These are phyloP conservation scores for Terfezia claveryi DNA, from an alignment of 495 filamentous ascomycete species.

Conservation along the genomic window DNA sequence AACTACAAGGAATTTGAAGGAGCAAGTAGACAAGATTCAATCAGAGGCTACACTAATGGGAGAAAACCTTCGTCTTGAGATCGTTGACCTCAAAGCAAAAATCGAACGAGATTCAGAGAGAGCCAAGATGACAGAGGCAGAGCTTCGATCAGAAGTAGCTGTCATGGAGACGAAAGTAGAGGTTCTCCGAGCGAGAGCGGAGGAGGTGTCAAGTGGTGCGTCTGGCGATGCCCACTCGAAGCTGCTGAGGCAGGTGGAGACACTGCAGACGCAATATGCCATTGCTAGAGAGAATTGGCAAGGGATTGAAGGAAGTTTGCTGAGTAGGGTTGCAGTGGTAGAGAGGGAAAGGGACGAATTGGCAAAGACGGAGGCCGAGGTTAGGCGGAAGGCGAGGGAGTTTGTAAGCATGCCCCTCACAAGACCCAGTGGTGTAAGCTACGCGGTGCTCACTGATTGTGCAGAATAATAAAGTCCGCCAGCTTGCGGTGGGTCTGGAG, in stretches of 20 bases:
- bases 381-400: conserved; percentile 70
- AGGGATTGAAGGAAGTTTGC: conserved; percentile 65
- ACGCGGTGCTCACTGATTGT: not conserved
- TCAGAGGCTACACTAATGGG: conserved; percentile 56
- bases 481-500: conserved; percentile 58
- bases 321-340: conserved; percentile 45
- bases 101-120: conserved; percentile 54
- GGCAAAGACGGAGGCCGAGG: conserved; percentile 58
- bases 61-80: conserved; percentile 46
- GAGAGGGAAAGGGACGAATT: conserved; percentile 83
- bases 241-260: conserved; percentile 82
- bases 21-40: conserved; percentile 44
- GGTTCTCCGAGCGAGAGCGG: conserved; percentile 57
- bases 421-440: conserved; percentile 6
- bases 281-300: conserved; percentile 96
- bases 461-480: conserved; percentile 41
- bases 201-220: conserved; percentile 71
- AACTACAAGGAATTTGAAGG: conserved; percentile 43
- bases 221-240: conserved; percentile 73
- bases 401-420: conserved; percentile 30
- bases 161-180: conserved; percentile 80
- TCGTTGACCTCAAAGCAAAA: conserved; percentile 45
- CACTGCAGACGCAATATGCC: conserved; percentile 83
- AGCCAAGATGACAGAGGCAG: conserved; percentile 44
- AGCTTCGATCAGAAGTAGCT: conserved; percentile 60